These are phyloP conservation scores for Schizothecium vesticola DNA, from an alignment of 495 filamentous ascomycete species.

Conservation along the genomic window DNA sequence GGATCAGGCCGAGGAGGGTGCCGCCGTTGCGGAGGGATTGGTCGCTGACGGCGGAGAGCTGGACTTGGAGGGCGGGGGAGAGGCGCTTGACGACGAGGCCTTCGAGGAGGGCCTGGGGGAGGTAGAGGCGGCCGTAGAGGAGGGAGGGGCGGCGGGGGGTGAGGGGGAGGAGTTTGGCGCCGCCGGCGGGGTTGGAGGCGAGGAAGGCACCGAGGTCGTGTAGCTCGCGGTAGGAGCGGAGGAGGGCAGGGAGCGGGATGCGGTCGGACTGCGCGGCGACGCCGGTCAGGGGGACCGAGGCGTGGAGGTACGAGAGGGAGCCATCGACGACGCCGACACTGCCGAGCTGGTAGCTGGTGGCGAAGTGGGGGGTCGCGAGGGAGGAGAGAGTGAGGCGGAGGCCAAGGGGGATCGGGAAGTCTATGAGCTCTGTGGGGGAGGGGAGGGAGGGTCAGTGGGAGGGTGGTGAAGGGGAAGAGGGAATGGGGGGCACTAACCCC, in stretches of 20 bases:
- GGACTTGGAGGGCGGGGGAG: slow-evolving; percentile 71
- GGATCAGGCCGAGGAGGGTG: slow-evolving; percentile 70
- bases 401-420: slow-evolving; percentile 74
- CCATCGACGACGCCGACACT: slow-evolving; percentile 83
- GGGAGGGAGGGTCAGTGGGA: background rate
- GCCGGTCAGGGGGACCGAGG: slow-evolving; percentile 62
- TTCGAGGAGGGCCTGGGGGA: slow-evolving; percentile 78
- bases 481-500: slow-evolving; percentile 54
- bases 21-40: slow-evolving; percentile 67
- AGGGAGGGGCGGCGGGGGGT: slow-evolving; percentile 40
- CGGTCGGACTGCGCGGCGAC: slow-evolving; percentile 43
- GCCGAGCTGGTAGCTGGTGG: slow-evolving; percentile 82
- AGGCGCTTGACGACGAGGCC: slow-evolving; percentile 80
- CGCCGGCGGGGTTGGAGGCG: background rate
- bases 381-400: slow-evolving; percentile 83
- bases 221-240: slow-evolving; percentile 41
- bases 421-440: slow-evolving; percentile 64
- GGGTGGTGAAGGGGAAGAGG: background rate
- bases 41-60: slow-evolving; percentile 77
- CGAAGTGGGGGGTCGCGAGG: slow-evolving; percentile 83
- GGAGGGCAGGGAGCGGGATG: slow-evolving; percentile 43
- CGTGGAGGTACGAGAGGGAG: slow-evolving; percentile 86
- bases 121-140: slow-evolving; percentile 83
- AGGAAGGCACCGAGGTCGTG: slow-evolving; percentile 31
- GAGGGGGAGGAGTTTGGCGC: background rate